A percentile compares a stretch with the other conserved stretches of the same genome.
Evolutionary conservation across 1,284 basidiomycete species (phyloP).

Genomic region (Baeospora myosura): DNA sequence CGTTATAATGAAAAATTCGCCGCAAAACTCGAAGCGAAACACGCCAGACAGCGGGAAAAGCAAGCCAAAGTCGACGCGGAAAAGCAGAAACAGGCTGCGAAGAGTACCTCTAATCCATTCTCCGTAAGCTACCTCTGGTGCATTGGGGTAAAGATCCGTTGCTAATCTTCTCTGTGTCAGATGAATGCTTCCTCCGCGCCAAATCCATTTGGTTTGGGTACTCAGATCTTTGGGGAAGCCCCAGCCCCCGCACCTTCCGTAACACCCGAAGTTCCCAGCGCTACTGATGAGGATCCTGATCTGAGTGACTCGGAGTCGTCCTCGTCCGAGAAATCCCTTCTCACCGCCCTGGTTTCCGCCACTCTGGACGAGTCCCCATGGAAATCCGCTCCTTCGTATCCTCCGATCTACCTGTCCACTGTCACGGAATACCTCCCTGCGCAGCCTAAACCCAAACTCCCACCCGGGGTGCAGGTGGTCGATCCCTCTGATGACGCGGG

Average conservation of each 20-base stretch:
- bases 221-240: conserved; percentile 50
- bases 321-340: conserved; percentile 33
- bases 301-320: conserved; percentile 24
- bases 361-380: conserved; percentile 56
- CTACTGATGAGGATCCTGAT: conserved; percentile 18
- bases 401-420: conserved; percentile 68
- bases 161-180: conserved; percentile 14
- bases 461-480: conserved; percentile 29
- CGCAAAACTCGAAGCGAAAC: conserved; percentile 49
- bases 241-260: conserved; percentile 11
- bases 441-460: conserved; percentile 39
- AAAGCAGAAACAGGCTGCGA: conserved; percentile 25
- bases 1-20: conserved; percentile 68
- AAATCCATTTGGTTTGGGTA: conserved; percentile 46
- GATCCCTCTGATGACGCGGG: conserved; percentile 32
- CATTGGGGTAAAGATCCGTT: background rate
- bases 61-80: conserved; percentile 24
- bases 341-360: conserved; percentile 52
- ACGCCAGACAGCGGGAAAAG: conserved; percentile 32
- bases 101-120: conserved; percentile 67
- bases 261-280: conserved; percentile 11
- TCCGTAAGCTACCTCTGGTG: conserved; percentile 39
- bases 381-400: conserved; percentile 54
- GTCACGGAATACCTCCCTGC: conserved; percentile 60
- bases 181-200: conserved; percentile 20